Percentiles rank a stretch among this genome's conserved stretches.
phyloP scores from a whole-genome alignment of 2,329 filamentous ascomycete species.

The Aspergillus terreus region DNA sequence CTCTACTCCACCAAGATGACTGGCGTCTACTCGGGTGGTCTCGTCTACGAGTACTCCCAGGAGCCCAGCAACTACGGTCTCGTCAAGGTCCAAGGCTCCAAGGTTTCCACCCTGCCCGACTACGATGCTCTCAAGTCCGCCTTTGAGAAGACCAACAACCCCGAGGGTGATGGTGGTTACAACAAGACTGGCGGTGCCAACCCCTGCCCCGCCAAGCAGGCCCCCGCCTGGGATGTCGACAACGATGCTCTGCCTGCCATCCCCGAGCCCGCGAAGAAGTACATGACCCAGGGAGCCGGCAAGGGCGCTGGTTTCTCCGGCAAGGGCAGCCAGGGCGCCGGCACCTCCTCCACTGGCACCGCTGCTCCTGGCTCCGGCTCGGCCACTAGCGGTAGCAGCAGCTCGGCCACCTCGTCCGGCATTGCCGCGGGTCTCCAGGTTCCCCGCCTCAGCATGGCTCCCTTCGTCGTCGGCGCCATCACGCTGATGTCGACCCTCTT shows the following conservation, averaged over 20 bases:
- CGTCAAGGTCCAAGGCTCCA: constrained; percentile 59
- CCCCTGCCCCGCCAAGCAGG: constrained; percentile 51
- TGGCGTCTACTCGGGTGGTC: constrained; percentile 84
- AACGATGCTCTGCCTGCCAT: constrained; percentile 54
- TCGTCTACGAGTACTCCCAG: constrained; percentile 94
- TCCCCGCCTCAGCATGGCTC: constrained; percentile 47
- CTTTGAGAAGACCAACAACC: constrained; percentile 48
- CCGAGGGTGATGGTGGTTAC: constrained; percentile 57
- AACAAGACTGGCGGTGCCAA: constrained; percentile 51
- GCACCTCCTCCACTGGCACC: constrained; percentile 47
- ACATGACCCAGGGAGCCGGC: constrained; percentile 57
- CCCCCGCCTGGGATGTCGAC: constrained; percentile 55
- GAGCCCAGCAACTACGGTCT: constrained; percentile 79
- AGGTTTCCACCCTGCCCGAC: constrained; percentile 58
- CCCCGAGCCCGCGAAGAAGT: constrained; percentile 52
- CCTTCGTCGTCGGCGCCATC: constrained; percentile 49
- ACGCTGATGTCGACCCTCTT: constrained; percentile 53
- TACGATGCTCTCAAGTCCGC: constrained; percentile 57
- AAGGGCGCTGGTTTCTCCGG: constrained; percentile 54
- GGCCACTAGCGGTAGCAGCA: constrained; percentile 10
- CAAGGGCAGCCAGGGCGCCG: constrained; percentile 54
- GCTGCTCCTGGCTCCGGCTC: constrained; percentile 50
- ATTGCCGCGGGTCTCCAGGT: constrained; percentile 44
- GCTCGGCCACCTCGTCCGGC: constrained; percentile 26
- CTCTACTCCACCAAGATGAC: constrained; percentile 85